Base-by-base conservation (phyloP, 176 grass and related monocot species). In the Avena insularis region DNA sequence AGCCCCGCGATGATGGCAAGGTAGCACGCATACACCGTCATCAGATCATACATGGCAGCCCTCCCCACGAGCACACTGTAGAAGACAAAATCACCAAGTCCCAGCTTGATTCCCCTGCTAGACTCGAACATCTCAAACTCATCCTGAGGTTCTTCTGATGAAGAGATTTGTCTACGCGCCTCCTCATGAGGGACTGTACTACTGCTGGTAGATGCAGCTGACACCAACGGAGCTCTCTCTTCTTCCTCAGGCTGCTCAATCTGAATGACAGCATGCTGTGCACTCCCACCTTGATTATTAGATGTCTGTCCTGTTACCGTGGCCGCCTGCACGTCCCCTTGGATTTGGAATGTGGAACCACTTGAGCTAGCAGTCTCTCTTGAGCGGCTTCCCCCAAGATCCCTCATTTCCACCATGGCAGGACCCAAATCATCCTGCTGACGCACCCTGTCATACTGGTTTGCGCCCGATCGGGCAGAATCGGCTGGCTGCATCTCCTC, bases 11-110 rank as follows among this genome's bases (percentile, higher is more conserved):
- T 94, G 81, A 96, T 99, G 47, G 94, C 97, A 64, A 99, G 94
- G 85, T 99, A 99, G 85, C 97, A 99, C n/a, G 97, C 97, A 80
- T 96, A 99, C 15, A 99, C 97, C 3, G 94, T 99, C 94, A 96
- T 99, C 78, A 99, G 81, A 89, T 96, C 97, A 75, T 99, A 99
- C 97, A 99, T 99, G 0, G 97, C 94, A 54, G 97, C 97, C 74
- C 94, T 95, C 84, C 97, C 97, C 46, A 96, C 97, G 55, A 99
- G 91, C 64, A 99, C 97, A 25, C 94, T 99, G 61, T 96, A 99
- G 90, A 96, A 99, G 68, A 99, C 87, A 79, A 99, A 99, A 92
- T 99, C 97, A 16, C 97, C 94, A 23, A 96, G 87, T 62, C 97
- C 97, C 79, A 96, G 64, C 78, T 93, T 96, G 79, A 99, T 96